Conservation (phyloP, 805 yeast species). For the Candida nitratophila region DNA sequence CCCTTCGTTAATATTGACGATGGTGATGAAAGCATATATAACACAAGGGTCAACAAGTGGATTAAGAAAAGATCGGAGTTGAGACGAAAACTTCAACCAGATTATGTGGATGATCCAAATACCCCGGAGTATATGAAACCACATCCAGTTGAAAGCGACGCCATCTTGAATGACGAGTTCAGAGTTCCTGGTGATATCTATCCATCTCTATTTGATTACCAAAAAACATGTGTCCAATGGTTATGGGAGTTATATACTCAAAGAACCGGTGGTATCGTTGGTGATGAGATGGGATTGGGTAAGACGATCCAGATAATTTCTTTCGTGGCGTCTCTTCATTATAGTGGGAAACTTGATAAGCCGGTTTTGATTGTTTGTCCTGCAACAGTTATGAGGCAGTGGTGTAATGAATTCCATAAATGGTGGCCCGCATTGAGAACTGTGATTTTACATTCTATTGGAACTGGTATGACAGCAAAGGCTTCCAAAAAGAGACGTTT, state of each 20-base stretch:
- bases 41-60: constrained; percentile 59
- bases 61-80: constrained; percentile 38
- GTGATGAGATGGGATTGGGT: constrained; percentile 98
- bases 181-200: constrained; percentile 87
- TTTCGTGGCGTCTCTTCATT: constrained; percentile 84
- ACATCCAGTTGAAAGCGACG: constrained; percentile 74
- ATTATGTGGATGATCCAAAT: constrained; percentile 18
- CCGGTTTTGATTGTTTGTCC: constrained; percentile 92
- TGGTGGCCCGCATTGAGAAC: constrained; percentile 98
- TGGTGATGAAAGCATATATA: constrained; percentile 67
- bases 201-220: constrained; percentile 83
- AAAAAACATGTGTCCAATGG: constrained; percentile 97
- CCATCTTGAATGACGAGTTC: constrained; percentile 61
- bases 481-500: constrained; percentile 19
- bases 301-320: constrained; percentile 91
- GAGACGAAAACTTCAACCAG: constrained; percentile 26
- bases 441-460: constrained; percentile 84
- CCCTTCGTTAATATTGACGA: constrained; percentile 56
- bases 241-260: constrained; percentile 89
- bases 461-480: constrained; percentile 63
- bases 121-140: constrained; percentile 63
- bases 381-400: constrained; percentile 91
- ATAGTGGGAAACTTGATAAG: constrained; percentile 62
- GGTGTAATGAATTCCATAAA: constrained; percentile 93
- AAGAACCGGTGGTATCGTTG: constrained; percentile 88